Base-by-base conservation (phyloP, 2,329 filamentous ascomycete species). In the Lojkania enalia region DNA sequence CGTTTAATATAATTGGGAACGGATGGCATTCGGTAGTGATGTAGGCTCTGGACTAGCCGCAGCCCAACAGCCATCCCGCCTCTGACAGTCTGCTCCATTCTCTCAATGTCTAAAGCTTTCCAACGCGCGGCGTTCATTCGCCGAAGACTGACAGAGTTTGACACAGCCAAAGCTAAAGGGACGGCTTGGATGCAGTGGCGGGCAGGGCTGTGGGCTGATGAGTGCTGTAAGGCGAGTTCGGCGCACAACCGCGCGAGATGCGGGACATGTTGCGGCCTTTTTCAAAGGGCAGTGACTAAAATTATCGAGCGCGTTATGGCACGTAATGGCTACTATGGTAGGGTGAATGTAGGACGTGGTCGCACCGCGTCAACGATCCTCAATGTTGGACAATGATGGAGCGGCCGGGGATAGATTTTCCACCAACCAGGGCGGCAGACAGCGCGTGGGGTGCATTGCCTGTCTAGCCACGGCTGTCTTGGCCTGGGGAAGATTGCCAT, bases 1-100 rank as follows among this genome's bases (percentile, higher is more conserved):
- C 60, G 32, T 57, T 67, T 70, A 69, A 68, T 68, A 68, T 67
- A 66, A 41, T 46, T 55, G 56, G 59, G 60, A 49, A 61, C 59
- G 58, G 62, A 62, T 49, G 48, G 57, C 51, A 57, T 55, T 60
- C 55, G 64, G 59, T 48, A n/a, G 55, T 57, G 66, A 60, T 61
- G 57, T 58, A 61, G 50, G 51, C 52, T 54, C 42, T 54, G 49
- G 54, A 57, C 58, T 63, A 63, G 58, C 52, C 58, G 60, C 48
- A 58, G 61, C 55, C 55, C 56, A 63, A 55, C 48, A 18, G 32
- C 16, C 56, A 64, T 66, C 60, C 63, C 66, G 67, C 64, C 42
- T 49, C 46, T 46, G 35, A 41, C 55, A 43, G 39, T 46, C 50
- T 50, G 50, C 43, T 53, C 55, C 53, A 56, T 59, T 54, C 46